Percentiles rank a stretch among this genome's conserved stretches.
Evolutionary conservation across 164 flowering plant species (phyloP).

Genomic region (Cinnamomum micranthum): DNA sequence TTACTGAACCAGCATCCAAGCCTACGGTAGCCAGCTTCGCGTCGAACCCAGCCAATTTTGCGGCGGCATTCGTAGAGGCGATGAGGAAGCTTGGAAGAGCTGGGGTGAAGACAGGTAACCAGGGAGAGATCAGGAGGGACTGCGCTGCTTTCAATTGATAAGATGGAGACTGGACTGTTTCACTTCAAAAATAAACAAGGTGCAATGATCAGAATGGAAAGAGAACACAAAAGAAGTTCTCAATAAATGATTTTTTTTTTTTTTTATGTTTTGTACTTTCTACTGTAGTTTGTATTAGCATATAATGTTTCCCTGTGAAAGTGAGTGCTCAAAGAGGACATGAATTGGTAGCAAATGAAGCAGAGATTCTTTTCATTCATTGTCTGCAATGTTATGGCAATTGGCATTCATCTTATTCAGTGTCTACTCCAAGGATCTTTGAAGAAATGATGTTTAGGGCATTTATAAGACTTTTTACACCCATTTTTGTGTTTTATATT

Average conservation of each 20-base stretch:
- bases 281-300: neutral
- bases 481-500: no score
- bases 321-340: neutral
- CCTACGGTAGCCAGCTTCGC: constrained; percentile 46
- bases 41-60: constrained; percentile 27
- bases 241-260: no score
- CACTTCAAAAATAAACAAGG: neutral
- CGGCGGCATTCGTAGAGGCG: constrained; percentile 42
- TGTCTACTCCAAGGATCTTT: no score
- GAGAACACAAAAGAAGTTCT: neutral
- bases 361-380: no score
- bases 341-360: no score
- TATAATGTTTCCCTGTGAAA: neutral
- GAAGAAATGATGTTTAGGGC: no score
- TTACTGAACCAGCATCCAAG: constrained; percentile 35
- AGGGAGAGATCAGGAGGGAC: constrained; percentile 51
- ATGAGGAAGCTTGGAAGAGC: constrained; percentile 65
- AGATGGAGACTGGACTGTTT: neutral
- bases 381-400: no score
- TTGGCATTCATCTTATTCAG: no score
- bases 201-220: neutral
- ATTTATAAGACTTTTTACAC: no score
- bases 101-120: constrained; percentile 50
- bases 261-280: neutral
- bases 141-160: constrained; percentile 45